These are phyloP conservation scores for Syzygium aromaticum DNA, from an alignment of 345 rosid species.

Conservation along the genomic window DNA sequence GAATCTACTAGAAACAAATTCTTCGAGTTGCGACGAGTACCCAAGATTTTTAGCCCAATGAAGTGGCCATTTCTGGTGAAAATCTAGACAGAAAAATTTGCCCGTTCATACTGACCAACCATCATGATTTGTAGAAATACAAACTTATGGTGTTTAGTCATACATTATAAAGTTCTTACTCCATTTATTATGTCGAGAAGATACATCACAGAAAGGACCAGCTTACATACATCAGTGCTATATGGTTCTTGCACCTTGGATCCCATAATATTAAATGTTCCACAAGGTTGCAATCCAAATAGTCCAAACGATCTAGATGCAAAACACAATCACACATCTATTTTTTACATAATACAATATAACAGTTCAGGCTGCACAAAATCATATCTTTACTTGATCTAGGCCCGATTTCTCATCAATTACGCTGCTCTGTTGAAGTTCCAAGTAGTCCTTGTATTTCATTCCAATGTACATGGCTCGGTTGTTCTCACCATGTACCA, in stretches of 20 bases:
- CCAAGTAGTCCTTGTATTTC: constrained; percentile 23
- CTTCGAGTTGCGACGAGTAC: background rate
- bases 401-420: constrained; percentile 27
- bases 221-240: background rate
- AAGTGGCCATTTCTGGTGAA: background rate
- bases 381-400: constrained; percentile 11
- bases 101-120: background rate
- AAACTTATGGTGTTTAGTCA: background rate
- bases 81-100: background rate
- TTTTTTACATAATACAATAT: background rate
- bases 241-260: background rate
- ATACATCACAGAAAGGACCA: background rate
- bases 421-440: constrained; percentile 22
- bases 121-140: background rate
- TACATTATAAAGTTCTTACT: background rate
- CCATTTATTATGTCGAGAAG: background rate
- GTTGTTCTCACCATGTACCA: constrained; percentile 3
- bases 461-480: constrained; percentile 20
- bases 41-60: background rate
- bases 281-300: background rate
- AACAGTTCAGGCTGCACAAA: background rate
- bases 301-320: background rate
- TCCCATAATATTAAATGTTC: background rate
- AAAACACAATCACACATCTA: background rate
- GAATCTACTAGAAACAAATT: background rate